Evolutionary conservation across 371 early-diverging fungal species (phyloP).

Genomic region (Nematocida sp.): DNA sequence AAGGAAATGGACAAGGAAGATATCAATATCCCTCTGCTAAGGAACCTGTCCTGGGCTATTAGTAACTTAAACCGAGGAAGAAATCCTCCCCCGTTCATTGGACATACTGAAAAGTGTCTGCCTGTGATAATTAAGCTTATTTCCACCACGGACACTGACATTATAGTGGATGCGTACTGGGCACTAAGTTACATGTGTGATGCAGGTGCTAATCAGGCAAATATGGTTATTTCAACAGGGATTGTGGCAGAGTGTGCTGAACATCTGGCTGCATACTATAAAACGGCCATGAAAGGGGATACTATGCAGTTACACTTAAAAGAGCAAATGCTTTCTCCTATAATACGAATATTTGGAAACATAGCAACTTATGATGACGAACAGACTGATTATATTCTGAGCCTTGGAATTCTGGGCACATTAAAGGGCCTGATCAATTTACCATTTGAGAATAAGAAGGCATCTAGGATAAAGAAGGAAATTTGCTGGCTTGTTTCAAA

Average conservation of each 20-base stretch:
- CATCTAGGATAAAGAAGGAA: constrained; percentile 92
- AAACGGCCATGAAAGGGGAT: neutral
- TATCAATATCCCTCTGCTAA: constrained; percentile 74
- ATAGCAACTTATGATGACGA: constrained; percentile 95
- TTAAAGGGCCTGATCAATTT: constrained; percentile 73
- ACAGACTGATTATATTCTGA: constrained; percentile 89
- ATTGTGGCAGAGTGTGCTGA: constrained; percentile 43
- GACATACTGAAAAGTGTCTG: constrained; percentile 69
- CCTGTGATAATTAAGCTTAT: constrained; percentile 80
- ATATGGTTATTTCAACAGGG: constrained; percentile 88
- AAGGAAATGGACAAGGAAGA: constrained; percentile 72
- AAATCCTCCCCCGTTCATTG: constrained; percentile 79
- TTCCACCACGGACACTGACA: constrained; percentile 86
- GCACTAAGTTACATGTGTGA: constrained; percentile 95
- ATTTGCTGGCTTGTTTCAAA: constrained; percentile 99
- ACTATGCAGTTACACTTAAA: constrained; percentile 14
- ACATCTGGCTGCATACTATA: neutral
- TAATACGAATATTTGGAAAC: constrained; percentile 93
- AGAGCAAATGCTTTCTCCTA: constrained; percentile 75
- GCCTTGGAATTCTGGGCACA: constrained; percentile 75
- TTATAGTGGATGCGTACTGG: constrained; percentile 97
- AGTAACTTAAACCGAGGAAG: constrained; percentile 98
- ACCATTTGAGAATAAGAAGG: constrained; percentile 76
- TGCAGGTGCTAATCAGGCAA: constrained; percentile 85
- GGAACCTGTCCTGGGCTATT: constrained; percentile 97